Evolutionary conservation across 805 yeast species (phyloP).

Genomic region (Lipomyces mesembrius): DNA sequence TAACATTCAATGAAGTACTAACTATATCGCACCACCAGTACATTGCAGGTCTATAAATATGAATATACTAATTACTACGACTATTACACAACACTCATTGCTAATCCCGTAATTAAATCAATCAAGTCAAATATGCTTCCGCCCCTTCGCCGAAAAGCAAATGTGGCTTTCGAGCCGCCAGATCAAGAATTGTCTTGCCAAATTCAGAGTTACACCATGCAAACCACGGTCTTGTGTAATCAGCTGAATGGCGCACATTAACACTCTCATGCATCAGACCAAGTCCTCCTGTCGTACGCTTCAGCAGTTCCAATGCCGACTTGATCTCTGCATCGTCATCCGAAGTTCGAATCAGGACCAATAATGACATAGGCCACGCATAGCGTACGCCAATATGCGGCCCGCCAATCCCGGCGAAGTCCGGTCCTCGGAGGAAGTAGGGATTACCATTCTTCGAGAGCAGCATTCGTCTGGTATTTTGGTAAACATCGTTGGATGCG

Average conservation of each 20-base stretch:
- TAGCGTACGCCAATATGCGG: conserved; percentile 81
- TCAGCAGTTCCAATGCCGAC: conserved; percentile 54
- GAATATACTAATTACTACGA: not conserved
- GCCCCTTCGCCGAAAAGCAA: conserved; percentile 57
- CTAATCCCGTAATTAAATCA: no score
- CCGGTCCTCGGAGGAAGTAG: conserved; percentile 65
- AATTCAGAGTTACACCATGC: conserved; percentile 94
- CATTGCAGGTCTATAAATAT: not conserved
- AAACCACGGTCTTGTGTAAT: conserved; percentile 85
- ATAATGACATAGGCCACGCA: conserved; percentile 92
- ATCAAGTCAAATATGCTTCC: not conserved
- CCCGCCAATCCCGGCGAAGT: conserved; percentile 82
- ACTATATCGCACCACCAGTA: no score
- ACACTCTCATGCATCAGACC: conserved; percentile 88
- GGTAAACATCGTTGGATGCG: conserved; percentile 61
- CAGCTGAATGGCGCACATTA: conserved; percentile 58
- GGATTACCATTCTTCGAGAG: conserved; percentile 75
- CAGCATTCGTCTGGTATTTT: conserved; percentile 79
- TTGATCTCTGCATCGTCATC: conserved; percentile 71
- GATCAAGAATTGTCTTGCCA: conserved; percentile 80
- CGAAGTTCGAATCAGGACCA: conserved; percentile 74
- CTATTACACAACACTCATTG: not conserved
- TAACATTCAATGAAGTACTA: no score
- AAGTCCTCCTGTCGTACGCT: conserved; percentile 67
- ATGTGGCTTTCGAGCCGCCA: conserved; percentile 74